These are phyloP conservation scores for Suillus discolor DNA, from an alignment of 768 basidiomycete species.

Conservation along the genomic window DNA sequence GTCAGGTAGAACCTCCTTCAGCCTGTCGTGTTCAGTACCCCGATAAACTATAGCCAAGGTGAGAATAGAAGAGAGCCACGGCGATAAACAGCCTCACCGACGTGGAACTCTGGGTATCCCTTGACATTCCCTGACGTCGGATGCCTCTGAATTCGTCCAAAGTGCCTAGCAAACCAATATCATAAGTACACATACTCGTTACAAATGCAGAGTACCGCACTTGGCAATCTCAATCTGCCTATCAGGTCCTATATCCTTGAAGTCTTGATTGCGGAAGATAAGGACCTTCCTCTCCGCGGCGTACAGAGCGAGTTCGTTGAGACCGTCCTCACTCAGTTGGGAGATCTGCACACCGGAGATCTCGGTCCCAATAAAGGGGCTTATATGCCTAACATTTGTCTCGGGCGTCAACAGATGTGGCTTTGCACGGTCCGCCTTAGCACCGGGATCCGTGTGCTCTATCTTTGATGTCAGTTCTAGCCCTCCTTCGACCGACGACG, in stretches of 20 bases:
- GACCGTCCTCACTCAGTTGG: conserved; percentile 50
- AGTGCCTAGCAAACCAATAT: conserved; percentile 33
- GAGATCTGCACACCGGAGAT: conserved; percentile 55
- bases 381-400: conserved; percentile 41
- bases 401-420: conserved; percentile 49
- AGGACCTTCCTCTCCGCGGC: conserved; percentile 56
- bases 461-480: conserved; percentile 9
- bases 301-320: conserved; percentile 55
- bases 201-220: conserved; percentile 22
- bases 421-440: conserved; percentile 51
- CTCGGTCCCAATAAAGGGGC: conserved; percentile 56
- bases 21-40: conserved; percentile 43
- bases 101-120: conserved; percentile 60
- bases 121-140: conserved; percentile 55
- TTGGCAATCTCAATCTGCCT: conserved; percentile 54
- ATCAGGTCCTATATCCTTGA: conserved; percentile 57
- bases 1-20: conserved; percentile 45
- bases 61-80: background rate
- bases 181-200: background rate
- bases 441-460: conserved; percentile 48
- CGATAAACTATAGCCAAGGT: conserved; percentile 45
- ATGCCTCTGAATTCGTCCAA: conserved; percentile 48
- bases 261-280: conserved; percentile 61
- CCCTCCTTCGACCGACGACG: background rate
- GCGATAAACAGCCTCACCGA: conserved; percentile 39